A percentile compares a stretch with the other conserved stretches of the same genome.
phyloP scores from a whole-genome alignment of 805 yeast genomes.

The Tetrapisispora iriomotensis region DNA sequence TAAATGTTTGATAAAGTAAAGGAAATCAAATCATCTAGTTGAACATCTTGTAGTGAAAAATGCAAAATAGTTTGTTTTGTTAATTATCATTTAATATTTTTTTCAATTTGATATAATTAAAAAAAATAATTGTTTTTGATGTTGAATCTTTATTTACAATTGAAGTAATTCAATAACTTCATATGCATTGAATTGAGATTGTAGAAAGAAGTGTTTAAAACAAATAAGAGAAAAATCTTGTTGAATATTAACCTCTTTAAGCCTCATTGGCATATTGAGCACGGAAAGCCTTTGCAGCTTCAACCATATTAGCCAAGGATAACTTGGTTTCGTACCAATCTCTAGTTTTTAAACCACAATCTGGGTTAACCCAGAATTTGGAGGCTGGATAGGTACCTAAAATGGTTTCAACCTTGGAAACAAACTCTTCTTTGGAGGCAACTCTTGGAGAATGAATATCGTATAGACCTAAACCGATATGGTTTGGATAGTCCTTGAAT shows the following conservation, averaged over 20 bases:
- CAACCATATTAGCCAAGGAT: slow-evolving; percentile 97
- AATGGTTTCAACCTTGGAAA: slow-evolving; percentile 86
- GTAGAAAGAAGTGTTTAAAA: slow-evolving; percentile 1
- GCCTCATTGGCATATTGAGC: slow-evolving; percentile 35
- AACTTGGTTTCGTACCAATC: slow-evolving; percentile 97
- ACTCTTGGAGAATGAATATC: slow-evolving; percentile 99
- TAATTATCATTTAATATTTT: slow-evolving; percentile 4
- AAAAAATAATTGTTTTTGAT: slow-evolving; percentile 19
- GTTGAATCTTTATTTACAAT: slow-evolving; percentile 6
- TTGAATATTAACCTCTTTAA: background rate
- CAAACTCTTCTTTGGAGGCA: slow-evolving; percentile 95
- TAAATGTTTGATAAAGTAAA: too few relatives aligned
- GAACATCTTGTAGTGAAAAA: too few relatives aligned
- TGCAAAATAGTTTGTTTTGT: slow-evolving; percentile 19
- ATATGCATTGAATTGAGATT: background rate
- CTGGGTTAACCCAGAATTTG: slow-evolving; percentile 99
- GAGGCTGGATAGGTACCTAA: slow-evolving; percentile 95
- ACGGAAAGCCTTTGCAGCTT: slow-evolving; percentile 95
- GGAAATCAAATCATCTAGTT: too few relatives aligned
- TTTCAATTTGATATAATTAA: slow-evolving; percentile 24
- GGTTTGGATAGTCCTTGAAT: slow-evolving; percentile 98
- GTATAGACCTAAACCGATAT: slow-evolving; percentile 97
- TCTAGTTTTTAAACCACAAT: slow-evolving; percentile 99
- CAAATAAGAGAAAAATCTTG: slow-evolving; percentile 1
- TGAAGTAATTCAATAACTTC: slow-evolving; percentile 3